phyloP scores from a whole-genome alignment of 2,329 filamentous ascomycete genomes.

The Colletotrichum coccodes region DNA sequence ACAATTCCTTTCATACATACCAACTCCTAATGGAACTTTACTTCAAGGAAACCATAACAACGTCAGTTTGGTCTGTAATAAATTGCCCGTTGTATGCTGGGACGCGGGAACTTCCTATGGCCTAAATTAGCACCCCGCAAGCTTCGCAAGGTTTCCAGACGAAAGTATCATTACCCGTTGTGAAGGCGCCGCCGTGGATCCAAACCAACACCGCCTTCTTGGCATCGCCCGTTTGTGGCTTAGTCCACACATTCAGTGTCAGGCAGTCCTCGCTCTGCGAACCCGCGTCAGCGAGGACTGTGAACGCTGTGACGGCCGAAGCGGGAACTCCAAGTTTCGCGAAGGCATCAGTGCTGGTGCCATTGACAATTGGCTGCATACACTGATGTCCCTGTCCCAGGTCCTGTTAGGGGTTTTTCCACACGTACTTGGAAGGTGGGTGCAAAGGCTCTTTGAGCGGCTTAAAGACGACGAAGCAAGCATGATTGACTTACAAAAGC shows the following conservation, averaged over 20 bases:
- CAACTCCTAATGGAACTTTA: not conserved
- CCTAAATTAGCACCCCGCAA: constrained; percentile 21
- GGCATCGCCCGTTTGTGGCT: constrained; percentile 41
- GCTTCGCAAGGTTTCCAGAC: too few relatives aligned
- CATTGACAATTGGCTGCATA: constrained; percentile 12
- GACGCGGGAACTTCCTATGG: constrained; percentile 48
- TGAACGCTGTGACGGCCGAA: constrained; percentile 1
- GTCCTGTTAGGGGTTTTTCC: not conserved
- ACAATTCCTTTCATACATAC: too few relatives aligned
- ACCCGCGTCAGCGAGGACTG: not conserved
- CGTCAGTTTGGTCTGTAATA: constrained; percentile 50
- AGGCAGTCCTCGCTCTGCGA: constrained; percentile 50
- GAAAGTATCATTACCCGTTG: constrained; percentile 38
- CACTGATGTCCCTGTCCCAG: constrained; percentile 19
- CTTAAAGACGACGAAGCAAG: too few relatives aligned
- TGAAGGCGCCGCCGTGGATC: constrained; percentile 56
- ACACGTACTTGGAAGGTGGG: too few relatives aligned
- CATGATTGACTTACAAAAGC: constrained; percentile 17
- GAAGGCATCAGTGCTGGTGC: constrained; percentile 35
- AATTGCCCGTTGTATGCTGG: not conserved
- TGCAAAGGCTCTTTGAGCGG: not conserved
- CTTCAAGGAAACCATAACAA: constrained; percentile 57
- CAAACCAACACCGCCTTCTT: constrained; percentile 56
- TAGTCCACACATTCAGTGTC: constrained; percentile 57
- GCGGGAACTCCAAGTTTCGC: not conserved